A percentile compares a stretch with the other conserved stretches of the same genome.
phyloP scores from a whole-genome alignment of 495 filamentous ascomycete genomes.

The Penicillium arizonense region DNA sequence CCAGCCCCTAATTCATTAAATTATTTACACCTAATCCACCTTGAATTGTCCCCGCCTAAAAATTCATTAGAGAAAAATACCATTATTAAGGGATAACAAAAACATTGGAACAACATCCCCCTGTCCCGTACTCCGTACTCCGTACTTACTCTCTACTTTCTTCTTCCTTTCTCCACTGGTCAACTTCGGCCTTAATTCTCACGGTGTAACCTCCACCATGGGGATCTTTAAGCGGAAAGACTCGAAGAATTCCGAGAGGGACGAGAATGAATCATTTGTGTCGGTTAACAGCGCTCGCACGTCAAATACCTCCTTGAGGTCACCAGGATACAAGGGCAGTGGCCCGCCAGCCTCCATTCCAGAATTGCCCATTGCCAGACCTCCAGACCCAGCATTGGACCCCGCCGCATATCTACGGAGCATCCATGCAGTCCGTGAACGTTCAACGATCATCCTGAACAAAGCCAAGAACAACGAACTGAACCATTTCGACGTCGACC shows the following conservation, averaged over 20 bases:
- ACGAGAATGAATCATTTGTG: constrained; percentile 45
- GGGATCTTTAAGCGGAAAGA: constrained; percentile 64
- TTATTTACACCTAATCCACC: neutral
- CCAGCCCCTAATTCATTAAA: neutral
- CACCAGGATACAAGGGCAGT: constrained; percentile 46
- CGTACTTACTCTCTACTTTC: constrained; percentile 3
- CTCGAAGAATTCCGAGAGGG: constrained; percentile 51
- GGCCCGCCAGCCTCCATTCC: constrained; percentile 49
- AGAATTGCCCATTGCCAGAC: constrained; percentile 72
- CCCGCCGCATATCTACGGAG: constrained; percentile 91
- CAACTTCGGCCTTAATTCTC: neutral
- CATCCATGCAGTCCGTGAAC: constrained; percentile 82
- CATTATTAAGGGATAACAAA: neutral
- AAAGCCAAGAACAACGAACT: constrained; percentile 79
- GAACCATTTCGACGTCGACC: constrained; percentile 88
- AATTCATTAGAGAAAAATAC: no score
- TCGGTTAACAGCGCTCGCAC: constrained; percentile 50
- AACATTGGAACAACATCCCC: constrained; percentile 4
- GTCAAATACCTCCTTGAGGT: constrained; percentile 56
- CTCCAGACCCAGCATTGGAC: constrained; percentile 87
- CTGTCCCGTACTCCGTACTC: constrained; percentile 6
- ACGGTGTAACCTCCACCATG: constrained; percentile 36
- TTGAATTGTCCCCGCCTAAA: neutral
- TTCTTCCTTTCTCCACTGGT: constrained; percentile 1
- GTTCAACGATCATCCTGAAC: constrained; percentile 67